These are phyloP conservation scores for Aegilops sharonensis DNA, from an alignment of 176 grass and related monocot genomes.

Conservation along the genomic window DNA sequence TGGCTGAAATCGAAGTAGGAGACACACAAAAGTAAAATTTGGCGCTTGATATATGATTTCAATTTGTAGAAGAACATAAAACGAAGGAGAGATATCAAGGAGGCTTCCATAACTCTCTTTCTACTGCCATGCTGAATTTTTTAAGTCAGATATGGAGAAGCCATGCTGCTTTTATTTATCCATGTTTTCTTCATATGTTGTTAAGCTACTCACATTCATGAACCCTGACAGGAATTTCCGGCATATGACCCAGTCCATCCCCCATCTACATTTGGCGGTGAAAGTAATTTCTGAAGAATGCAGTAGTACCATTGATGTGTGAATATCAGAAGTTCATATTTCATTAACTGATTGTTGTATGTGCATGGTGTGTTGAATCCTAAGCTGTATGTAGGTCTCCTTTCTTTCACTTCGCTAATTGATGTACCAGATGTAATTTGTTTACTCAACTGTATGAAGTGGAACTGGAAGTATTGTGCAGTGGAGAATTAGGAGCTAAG, in stretches of 20 bases:
- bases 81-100: background rate
- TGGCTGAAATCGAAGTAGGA: background rate
- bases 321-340: constrained; percentile 30
- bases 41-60: background rate
- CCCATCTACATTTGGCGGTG: constrained; percentile 34
- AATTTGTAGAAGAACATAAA: background rate
- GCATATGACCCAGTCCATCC: constrained; percentile 34
- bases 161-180: constrained; percentile 21
- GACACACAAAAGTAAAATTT: background rate
- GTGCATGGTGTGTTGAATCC: constrained; percentile 2
- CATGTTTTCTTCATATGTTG: background rate
- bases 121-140: background rate
- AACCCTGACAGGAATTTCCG: constrained; percentile 41
- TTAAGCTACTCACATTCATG: background rate
- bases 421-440: constrained; percentile 16
- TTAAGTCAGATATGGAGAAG: background rate
- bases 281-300: constrained; percentile 48
- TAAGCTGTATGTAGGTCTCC: background rate
- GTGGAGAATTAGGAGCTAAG: background rate
- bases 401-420: constrained; percentile 23
- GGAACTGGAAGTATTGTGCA: background rate
- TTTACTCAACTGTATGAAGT: constrained; percentile 11
- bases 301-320: constrained; percentile 20
- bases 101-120: background rate
- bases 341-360: constrained; percentile 34